A percentile compares a stretch with the other conserved stretches of the same genome.
Evolutionary conservation across 441 rosid species (phyloP).

Genomic region (Populus hybrid): DNA sequence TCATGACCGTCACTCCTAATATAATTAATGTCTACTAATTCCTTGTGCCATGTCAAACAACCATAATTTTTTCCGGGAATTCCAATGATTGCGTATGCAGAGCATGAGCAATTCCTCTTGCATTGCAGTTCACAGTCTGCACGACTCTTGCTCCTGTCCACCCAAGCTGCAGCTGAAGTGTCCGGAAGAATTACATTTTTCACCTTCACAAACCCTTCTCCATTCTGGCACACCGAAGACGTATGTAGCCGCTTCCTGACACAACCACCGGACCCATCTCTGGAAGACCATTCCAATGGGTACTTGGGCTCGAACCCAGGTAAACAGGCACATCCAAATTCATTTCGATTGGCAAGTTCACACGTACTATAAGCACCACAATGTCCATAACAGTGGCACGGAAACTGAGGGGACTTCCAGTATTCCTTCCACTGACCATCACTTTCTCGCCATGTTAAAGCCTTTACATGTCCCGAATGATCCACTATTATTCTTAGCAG

Average conservation of each 20-base stretch:
- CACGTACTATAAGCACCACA: constrained; percentile 38
- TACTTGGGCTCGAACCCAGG: constrained; percentile 27
- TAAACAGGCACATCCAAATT: constrained; percentile 31
- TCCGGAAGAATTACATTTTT: too few species aligned
- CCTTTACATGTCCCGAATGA: neutral
- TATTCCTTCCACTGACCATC: constrained; percentile 21
- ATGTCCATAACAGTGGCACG: neutral
- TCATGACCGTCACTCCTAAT: neutral
- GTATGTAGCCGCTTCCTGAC: too few species aligned
- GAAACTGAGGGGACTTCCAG: constrained; percentile 6
- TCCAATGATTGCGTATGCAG: too few species aligned
- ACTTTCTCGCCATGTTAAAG: constrained; percentile 20
- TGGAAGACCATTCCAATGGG: neutral
- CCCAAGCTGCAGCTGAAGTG: too few species aligned
- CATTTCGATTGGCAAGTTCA: neutral
- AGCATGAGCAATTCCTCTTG: too few species aligned
- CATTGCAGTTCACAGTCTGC: too few species aligned
- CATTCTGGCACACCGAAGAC: constrained; percentile 5
- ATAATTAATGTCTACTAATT: constrained; percentile 13
- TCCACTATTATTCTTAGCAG: constrained; percentile 16
- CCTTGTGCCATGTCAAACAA: constrained; percentile 25
- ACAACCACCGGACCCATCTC: constrained; percentile 27
- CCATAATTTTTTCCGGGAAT: neutral
- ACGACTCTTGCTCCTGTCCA: too few species aligned
- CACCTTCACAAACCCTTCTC: too few species aligned